These are phyloP conservation scores for Protea cynaroides DNA, from an alignment of 164 flowering plant genomes.

Conservation along the genomic window DNA sequence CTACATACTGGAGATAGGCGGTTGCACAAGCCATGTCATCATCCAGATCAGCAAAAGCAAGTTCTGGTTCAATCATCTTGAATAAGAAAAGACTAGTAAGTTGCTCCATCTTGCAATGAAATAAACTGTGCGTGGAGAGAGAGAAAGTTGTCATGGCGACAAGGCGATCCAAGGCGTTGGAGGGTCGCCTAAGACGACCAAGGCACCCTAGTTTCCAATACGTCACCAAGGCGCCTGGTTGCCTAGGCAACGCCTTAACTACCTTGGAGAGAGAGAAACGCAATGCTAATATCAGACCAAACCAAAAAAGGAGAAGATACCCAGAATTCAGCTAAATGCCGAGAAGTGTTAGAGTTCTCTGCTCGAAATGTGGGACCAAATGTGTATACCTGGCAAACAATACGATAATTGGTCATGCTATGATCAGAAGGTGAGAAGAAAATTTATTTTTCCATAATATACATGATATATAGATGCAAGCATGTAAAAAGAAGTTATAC, in stretches of 20 bases:
- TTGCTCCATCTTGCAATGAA: background rate
- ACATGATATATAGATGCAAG: slow-evolving; percentile 4
- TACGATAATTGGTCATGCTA: slow-evolving; percentile 3
- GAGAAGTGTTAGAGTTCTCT: slow-evolving; percentile 93
- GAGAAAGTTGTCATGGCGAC: too few species aligned
- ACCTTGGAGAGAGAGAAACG: background rate
- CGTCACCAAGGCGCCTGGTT: too few species aligned
- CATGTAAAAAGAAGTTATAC: slow-evolving; percentile 33
- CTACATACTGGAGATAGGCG: slow-evolving; percentile 99
- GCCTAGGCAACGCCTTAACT: too few species aligned
- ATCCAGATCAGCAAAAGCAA: slow-evolving; percentile 92
- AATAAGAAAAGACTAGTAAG: slow-evolving; percentile 11
- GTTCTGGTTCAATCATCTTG: slow-evolving; percentile 99
- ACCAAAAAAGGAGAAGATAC: slow-evolving; percentile 26
- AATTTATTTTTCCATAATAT: background rate
- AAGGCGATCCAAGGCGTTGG: too few species aligned
- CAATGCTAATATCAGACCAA: background rate
- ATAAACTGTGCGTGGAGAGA: background rate
- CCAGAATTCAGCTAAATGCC: slow-evolving; percentile 99
- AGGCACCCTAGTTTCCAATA: too few species aligned
- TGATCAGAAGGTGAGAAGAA: too few species aligned
- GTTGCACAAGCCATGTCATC: slow-evolving; percentile 99
- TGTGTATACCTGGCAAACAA: slow-evolving; percentile 72
- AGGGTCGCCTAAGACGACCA: too few species aligned
- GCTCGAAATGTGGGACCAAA: slow-evolving; percentile 99